Conservation (phyloP, 1,284 basidiomycete species). For the Vanrija pseudolonga region DNA sequence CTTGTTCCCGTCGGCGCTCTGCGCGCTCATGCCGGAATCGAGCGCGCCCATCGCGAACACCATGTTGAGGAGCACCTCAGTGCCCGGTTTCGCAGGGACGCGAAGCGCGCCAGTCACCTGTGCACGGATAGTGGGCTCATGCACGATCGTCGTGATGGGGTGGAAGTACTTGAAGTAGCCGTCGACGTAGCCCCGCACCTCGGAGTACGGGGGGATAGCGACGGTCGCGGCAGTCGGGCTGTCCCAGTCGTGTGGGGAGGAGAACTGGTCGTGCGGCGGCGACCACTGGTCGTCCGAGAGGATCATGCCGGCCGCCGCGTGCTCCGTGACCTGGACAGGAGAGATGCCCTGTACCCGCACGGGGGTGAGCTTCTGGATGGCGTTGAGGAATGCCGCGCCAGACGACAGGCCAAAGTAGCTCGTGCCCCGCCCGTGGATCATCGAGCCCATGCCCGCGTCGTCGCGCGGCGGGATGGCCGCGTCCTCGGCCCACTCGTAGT, state of each 20-base stretch:
- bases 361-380: slow-evolving; percentile 14
- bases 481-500: slow-evolving; percentile 16
- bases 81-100: slow-evolving; percentile 13
- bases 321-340: not conserved
- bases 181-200: slow-evolving; percentile 15
- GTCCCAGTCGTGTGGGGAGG: not conserved
- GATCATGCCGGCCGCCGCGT: not conserved
- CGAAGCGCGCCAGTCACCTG: slow-evolving; percentile 25
- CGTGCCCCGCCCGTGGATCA: slow-evolving; percentile 10
- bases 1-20: slow-evolving; percentile 13
- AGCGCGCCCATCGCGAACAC: slow-evolving; percentile 32
- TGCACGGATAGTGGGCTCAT: slow-evolving; percentile 28
- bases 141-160: slow-evolving; percentile 24
- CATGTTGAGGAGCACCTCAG: slow-evolving; percentile 22
- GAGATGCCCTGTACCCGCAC: not conserved
- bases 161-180: slow-evolving; percentile 23
- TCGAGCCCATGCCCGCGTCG: slow-evolving; percentile 10
- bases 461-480: not conserved
- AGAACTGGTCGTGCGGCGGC: no score
- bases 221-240: not conserved
- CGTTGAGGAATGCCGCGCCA: slow-evolving; percentile 20
- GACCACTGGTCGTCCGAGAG: no score
- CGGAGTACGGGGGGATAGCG: slow-evolving; percentile 12
- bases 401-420: slow-evolving; percentile 22
- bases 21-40: slow-evolving; percentile 6